Base-by-base conservation (phyloP, 768 basidiomycete species). In the Leccinum longicurvipes region DNA sequence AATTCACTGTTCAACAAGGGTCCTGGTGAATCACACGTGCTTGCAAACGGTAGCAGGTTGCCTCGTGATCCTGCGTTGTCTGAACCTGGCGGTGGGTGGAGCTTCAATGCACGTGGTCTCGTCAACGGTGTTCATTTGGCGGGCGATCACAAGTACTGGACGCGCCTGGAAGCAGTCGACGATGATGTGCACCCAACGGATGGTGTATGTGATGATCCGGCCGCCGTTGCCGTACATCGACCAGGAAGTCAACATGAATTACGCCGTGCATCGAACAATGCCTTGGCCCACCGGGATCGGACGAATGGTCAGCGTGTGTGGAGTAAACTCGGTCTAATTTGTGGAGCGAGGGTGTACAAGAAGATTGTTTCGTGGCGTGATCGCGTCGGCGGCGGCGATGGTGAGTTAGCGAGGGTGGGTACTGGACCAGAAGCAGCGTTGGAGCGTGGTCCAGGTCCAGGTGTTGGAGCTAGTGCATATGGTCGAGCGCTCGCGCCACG, bases 131-230 rank as follows among this genome's bases (percentile, higher is more conserved):
- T 2, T 15, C 17, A 42, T 27, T 19, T 47, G 53, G 45, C 36
- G n/a, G 21, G 24, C 10, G 4, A 12, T 23, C 15, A 9, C 9
- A 24, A 34, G 1, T 46, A 44, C 27, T 46, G 44, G 57, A 48
- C 25, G 41, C 14, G n/a, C 11, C 21, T 15, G 21, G 31, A 42
- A 29, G 8, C 23, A 25, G 31, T 9, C 41, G 50, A 44, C 31
- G 23, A 48, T 9, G 47, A 49, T 23, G 54, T 45, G 55, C 19
- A 19, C 34, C 6, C 17, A 7, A 36, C 2, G 17, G 34, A 36
- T 10, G 17, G 46, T 1, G 7, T 9, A 19, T 46, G 3, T n/a
- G 34, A 54, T 56, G 64, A 57, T 65, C 67, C 65, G 60, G 39
- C 61, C 60, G 59, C 11, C 15, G 46, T n/a, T n/a, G 3, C 17